A percentile compares a stretch with the other conserved stretches of the same genome.
Evolutionary conservation across 2,329 filamentous ascomycete species (phyloP).

Genomic region (Ophiostoma perfectum): DNA sequence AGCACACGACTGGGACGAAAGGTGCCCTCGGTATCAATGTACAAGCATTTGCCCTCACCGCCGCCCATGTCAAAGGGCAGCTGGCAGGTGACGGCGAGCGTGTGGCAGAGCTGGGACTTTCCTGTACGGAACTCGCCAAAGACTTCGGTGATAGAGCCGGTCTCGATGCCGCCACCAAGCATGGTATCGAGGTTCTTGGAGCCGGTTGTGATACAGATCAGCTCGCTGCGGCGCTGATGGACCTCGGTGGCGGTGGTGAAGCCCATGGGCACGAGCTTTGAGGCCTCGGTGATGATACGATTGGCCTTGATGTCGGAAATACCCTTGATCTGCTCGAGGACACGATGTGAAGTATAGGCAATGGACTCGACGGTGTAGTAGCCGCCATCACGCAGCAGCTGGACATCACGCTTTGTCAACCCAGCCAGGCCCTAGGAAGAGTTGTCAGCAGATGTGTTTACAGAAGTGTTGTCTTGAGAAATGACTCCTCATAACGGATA

Average conservation of each 20-base stretch:
- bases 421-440: constrained; percentile 68
- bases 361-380: constrained; percentile 95
- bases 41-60: constrained; percentile 95
- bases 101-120: constrained; percentile 98
- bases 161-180: constrained; percentile 90
- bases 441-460: neutral
- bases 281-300: constrained; percentile 86
- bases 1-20: constrained; percentile 88
- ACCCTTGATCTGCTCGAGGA: constrained; percentile 91
- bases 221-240: constrained; percentile 91
- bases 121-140: constrained; percentile 98
- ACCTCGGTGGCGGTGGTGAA: constrained; percentile 99
- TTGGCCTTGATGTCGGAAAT: constrained; percentile 95
- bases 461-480: neutral
- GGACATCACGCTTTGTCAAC: constrained; percentile 91
- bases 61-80: constrained; percentile 98
- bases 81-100: constrained; percentile 95
- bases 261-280: constrained; percentile 95
- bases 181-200: constrained; percentile 96
- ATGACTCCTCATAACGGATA: neutral
- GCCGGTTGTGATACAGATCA: constrained; percentile 96
- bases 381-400: constrained; percentile 83
- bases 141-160: constrained; percentile 94
- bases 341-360: constrained; percentile 79
- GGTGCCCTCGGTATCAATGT: constrained; percentile 97